These are phyloP conservation scores for Symbiodinium natans DNA, from an alignment of 73 alveolate genomes.

Conservation along the genomic window DNA sequence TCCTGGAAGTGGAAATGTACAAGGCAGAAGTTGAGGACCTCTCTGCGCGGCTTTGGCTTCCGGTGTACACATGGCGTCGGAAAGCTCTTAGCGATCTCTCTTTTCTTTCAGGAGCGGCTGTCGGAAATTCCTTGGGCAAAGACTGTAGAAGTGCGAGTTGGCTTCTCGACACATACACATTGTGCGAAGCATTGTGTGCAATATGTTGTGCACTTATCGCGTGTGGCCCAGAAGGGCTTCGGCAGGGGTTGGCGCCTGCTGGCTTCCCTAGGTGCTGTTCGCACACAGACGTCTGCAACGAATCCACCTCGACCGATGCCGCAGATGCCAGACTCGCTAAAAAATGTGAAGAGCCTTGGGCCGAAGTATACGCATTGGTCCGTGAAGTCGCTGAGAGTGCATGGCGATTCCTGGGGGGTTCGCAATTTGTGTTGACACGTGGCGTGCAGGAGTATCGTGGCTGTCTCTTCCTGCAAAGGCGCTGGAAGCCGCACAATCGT, in stretches of 20 bases:
- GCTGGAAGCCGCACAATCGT: background rate
- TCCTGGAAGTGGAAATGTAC: conserved; percentile 63
- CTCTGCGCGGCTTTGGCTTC: background rate
- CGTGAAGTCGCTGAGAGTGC: too few species aligned
- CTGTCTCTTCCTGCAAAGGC: conserved; percentile 97
- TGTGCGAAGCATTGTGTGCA: too few species aligned
- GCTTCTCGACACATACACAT: background rate
- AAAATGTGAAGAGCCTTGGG: background rate
- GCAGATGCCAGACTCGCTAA: background rate
- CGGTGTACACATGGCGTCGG: background rate
- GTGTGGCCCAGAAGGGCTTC: too few species aligned
- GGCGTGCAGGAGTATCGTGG: conserved; percentile 97
- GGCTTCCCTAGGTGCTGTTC: background rate
- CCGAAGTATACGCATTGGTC: background rate
- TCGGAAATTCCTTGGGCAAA: conserved; percentile 53
- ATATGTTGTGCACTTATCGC: too few species aligned
- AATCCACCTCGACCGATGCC: conserved; percentile 78
- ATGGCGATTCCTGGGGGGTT: too few species aligned
- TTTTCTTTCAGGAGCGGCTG: conserved; percentile 38
- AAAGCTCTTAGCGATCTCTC: background rate
- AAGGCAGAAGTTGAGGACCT: conserved; percentile 64
- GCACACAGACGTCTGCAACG: background rate
- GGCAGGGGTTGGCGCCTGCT: too few species aligned
- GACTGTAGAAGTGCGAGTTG: conserved; percentile 15
- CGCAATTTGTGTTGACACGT: too few species aligned